Evolutionary conservation across 192 early-diverging fungal species (phyloP).

Genomic region (Entophlyctis luteolus): DNA sequence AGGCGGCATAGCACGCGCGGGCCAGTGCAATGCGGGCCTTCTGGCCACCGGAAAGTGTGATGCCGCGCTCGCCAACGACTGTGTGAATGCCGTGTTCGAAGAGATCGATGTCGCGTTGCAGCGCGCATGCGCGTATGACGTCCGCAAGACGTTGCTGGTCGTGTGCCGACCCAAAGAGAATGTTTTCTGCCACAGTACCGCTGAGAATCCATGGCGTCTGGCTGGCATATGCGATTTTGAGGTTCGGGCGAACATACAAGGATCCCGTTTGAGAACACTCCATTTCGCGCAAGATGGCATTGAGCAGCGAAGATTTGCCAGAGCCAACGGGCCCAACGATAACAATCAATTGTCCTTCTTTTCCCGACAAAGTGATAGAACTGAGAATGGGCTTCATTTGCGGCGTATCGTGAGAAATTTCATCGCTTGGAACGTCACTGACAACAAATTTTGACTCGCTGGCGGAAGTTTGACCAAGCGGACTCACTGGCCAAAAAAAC

Average conservation of each 20-base stretch:
- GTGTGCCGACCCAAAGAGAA: conserved; percentile 36
- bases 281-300: conserved; percentile 40
- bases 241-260: not conserved
- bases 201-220: conserved; percentile 41
- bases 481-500: conserved; percentile 25
- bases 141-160: conserved; percentile 15
- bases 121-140: conserved; percentile 30
- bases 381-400: conserved; percentile 13
- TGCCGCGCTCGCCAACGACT: conserved; percentile 39
- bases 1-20: conserved; percentile 30
- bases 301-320: conserved; percentile 32
- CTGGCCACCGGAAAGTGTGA: conserved; percentile 38
- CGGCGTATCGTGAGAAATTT: not conserved
- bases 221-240: conserved; percentile 31
- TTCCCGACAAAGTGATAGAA: conserved; percentile 8
- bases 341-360: conserved; percentile 22
- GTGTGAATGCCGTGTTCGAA: conserved; percentile 34
- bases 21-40: conserved; percentile 37
- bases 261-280: conserved; percentile 3
- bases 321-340: conserved; percentile 39
- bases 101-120: conserved; percentile 23
- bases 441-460: not conserved
- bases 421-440: not conserved
- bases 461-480: not conserved
- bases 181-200: conserved; percentile 39